Conservation (phyloP, 2,329 filamentous ascomycete genomes). For the Aspergillus sp. region DNA sequence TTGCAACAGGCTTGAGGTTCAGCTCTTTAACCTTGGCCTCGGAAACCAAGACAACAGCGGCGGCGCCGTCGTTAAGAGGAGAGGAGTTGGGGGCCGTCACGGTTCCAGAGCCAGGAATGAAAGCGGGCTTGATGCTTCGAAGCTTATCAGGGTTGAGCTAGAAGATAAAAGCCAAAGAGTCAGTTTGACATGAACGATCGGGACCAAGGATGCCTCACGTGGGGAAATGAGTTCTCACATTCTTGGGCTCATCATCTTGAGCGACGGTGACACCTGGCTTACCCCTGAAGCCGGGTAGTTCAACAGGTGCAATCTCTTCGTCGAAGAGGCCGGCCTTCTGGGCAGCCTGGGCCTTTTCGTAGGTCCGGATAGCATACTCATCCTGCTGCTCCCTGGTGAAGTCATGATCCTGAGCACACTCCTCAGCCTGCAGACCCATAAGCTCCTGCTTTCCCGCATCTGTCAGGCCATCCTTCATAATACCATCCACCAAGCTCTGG, state of each 20-base stretch:
- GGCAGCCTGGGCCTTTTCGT: constrained; percentile 88
- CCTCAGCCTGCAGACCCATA: constrained; percentile 92
- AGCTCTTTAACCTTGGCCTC: constrained; percentile 93
- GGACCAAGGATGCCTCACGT: not conserved
- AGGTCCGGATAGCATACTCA: constrained; percentile 91
- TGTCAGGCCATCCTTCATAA: constrained; percentile 91
- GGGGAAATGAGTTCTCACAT: constrained; percentile 52
- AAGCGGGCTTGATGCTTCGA: constrained; percentile 79
- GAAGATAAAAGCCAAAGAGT: not conserved
- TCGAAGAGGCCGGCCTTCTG: constrained; percentile 79
- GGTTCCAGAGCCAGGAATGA: constrained; percentile 74
- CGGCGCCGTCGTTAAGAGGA: constrained; percentile 91
- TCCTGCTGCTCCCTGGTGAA: constrained; percentile 87
- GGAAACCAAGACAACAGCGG: constrained; percentile 88
- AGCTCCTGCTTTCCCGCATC: constrained; percentile 91
- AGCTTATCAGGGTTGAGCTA: constrained; percentile 78
- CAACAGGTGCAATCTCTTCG: constrained; percentile 84
- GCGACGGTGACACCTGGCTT: constrained; percentile 82
- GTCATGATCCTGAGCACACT: constrained; percentile 81
- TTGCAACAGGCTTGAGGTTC: constrained; percentile 85
- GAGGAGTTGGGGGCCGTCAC: constrained; percentile 96
- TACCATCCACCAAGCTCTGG: constrained; percentile 82
- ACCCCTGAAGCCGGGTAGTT: constrained; percentile 83
- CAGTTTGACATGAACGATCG: not conserved
- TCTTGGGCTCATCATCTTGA: constrained; percentile 94